Evolutionary conservation across 768 basidiomycete species (phyloP).

Genomic region (Leccinum aurantiacum): DNA sequence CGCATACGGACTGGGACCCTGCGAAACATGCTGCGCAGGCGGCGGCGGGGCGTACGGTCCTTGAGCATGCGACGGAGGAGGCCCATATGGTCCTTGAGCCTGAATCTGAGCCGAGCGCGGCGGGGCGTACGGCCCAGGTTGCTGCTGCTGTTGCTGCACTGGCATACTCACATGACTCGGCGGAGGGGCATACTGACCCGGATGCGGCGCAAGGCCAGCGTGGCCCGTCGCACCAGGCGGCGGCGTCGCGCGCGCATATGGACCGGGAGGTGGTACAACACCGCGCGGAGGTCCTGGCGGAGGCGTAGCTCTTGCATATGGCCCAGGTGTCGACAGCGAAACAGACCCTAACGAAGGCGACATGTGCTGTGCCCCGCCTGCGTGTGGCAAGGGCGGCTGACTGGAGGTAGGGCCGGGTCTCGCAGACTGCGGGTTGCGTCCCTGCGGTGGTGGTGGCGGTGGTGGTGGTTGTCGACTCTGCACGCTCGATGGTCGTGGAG

Average conservation of each 20-base stretch:
- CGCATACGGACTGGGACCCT: constrained; percentile 19
- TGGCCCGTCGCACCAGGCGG: constrained; percentile 36
- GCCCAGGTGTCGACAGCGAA: constrained; percentile 33
- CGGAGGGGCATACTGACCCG: constrained; percentile 29
- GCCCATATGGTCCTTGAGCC: constrained; percentile 19
- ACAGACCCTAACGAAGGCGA: constrained; percentile 30
- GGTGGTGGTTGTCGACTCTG: constrained; percentile 45
- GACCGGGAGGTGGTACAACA: constrained; percentile 32
- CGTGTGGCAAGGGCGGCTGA: constrained; percentile 41
- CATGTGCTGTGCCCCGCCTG: constrained; percentile 30
- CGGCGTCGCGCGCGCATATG: constrained; percentile 42
- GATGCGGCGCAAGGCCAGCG: constrained; percentile 30
- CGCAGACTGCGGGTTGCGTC: constrained; percentile 35
- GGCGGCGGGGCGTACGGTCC: constrained; percentile 15
- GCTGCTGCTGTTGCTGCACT: constrained; percentile 21
- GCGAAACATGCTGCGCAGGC: constrained; percentile 9
- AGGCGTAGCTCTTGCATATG: constrained; percentile 42
- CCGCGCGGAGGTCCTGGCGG: constrained; percentile 38
- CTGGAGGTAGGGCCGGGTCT: constrained; percentile 28
- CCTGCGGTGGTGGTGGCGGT: constrained; percentile 37
- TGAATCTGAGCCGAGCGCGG: constrained; percentile 19
- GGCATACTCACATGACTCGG: constrained; percentile 15
- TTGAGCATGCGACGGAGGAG: constrained; percentile 27
- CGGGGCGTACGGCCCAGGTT: constrained; percentile 27
- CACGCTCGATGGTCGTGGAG: constrained; percentile 51